Percentiles rank a stretch among this genome's conserved stretches.
Evolutionary conservation across 1,284 basidiomycete genomes (phyloP).

Genomic region (Pholiota adiposa): DNA sequence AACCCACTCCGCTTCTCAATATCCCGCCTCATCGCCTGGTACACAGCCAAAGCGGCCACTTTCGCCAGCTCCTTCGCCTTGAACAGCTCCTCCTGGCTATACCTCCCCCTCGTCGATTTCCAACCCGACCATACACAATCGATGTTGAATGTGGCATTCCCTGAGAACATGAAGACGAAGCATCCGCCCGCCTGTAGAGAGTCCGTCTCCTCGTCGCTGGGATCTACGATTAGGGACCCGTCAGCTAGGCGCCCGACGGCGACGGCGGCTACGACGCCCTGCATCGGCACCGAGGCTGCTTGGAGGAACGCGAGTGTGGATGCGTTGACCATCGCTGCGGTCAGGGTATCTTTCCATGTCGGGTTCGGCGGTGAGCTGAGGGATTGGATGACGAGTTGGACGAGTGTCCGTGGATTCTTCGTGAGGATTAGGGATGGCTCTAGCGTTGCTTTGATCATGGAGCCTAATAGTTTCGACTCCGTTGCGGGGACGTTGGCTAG

Average conservation of each 20-base stretch:
- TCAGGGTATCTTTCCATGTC: conserved; percentile 32
- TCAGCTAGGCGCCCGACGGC: conserved; percentile 48
- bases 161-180: conserved; percentile 71
- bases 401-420: conserved; percentile 66
- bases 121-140: conserved; percentile 63
- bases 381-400: conserved; percentile 73
- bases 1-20: conserved; percentile 23
- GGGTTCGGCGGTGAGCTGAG: conserved; percentile 39
- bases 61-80: conserved; percentile 50
- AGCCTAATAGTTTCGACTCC: conserved; percentile 59
- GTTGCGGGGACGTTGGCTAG: conserved; percentile 68
- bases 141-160: conserved; percentile 21
- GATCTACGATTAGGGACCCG: conserved; percentile 53
- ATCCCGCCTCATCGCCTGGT: conserved; percentile 50
- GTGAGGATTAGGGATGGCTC: conserved; percentile 62
- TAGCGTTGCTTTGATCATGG: conserved; percentile 57
- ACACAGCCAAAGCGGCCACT: conserved; percentile 48
- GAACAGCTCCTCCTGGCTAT: conserved; percentile 47
- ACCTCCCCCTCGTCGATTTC: conserved; percentile 38
- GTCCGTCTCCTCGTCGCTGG: conserved; percentile 48
- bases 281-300: conserved; percentile 70
- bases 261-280: conserved; percentile 69
- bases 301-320: conserved; percentile 67
- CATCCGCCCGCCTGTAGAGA: conserved; percentile 50
- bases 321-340: conserved; percentile 71